Evolutionary conservation across 768 basidiomycete species (phyloP).

Genomic region (Grammothele lineata): DNA sequence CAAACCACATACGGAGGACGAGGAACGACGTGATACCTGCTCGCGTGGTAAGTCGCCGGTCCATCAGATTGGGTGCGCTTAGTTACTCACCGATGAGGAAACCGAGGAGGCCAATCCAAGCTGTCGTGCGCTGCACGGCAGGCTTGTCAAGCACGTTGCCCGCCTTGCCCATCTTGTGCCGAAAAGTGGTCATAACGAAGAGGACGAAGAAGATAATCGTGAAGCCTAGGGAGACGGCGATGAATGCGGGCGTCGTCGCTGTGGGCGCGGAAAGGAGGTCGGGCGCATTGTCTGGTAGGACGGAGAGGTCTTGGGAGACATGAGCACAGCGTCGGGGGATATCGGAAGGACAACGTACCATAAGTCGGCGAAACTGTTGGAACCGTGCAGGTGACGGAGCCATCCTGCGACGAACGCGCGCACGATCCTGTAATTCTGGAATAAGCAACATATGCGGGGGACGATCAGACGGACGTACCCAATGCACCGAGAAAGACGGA

Average conservation of each 20-base stretch:
- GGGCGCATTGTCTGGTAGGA: slow-evolving; percentile 54
- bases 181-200: slow-evolving; percentile 63
- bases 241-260: slow-evolving; percentile 55
- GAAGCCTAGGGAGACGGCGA: slow-evolving; percentile 56
- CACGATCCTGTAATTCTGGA: slow-evolving; percentile 61
- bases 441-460: slow-evolving; percentile 5
- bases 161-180: slow-evolving; percentile 56
- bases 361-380: slow-evolving; percentile 56
- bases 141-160: slow-evolving; percentile 51
- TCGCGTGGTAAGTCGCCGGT: slow-evolving; percentile 1
- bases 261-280: slow-evolving; percentile 56
- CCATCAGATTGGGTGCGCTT: neutral
- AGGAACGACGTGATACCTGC: slow-evolving; percentile 66
- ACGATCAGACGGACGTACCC: slow-evolving; percentile 41
- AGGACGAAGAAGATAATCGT: slow-evolving; percentile 59
- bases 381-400: slow-evolving; percentile 49
- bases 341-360: slow-evolving; percentile 36
- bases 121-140: slow-evolving; percentile 50
- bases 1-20: slow-evolving; percentile 76
- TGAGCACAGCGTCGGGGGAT: neutral
- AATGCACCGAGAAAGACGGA: slow-evolving; percentile 62
- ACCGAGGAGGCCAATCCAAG: slow-evolving; percentile 76
- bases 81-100: slow-evolving; percentile 60
- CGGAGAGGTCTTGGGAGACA: slow-evolving; percentile 51
- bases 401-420: slow-evolving; percentile 44